These are phyloP conservation scores for Ganoderma lucidum DNA, from an alignment of 1,284 basidiomycete species.

Conservation along the genomic window DNA sequence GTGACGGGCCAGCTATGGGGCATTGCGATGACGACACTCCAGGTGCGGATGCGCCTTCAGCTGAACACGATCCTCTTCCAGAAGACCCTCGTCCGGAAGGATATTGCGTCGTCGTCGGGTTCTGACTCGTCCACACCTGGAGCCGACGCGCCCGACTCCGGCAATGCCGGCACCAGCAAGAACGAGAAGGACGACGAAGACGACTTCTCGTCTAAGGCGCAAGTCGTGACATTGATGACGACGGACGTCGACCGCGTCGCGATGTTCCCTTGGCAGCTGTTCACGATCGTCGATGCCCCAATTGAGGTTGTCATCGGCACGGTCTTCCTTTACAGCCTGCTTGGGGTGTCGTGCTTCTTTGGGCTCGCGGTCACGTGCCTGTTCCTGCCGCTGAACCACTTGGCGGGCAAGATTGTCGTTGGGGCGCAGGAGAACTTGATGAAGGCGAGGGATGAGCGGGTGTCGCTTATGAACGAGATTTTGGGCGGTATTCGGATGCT, in stretches of 20 bases:
- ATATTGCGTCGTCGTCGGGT: slow-evolving; percentile 73
- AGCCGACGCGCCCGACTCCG: slow-evolving; percentile 21
- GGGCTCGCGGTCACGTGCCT: slow-evolving; percentile 86
- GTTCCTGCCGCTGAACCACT: slow-evolving; percentile 90
- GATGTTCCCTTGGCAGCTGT: slow-evolving; percentile 85
- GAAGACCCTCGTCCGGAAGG: slow-evolving; percentile 91
- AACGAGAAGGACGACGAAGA: slow-evolving; percentile 67
- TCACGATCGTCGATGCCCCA: slow-evolving; percentile 81
- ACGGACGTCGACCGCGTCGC: slow-evolving; percentile 91
- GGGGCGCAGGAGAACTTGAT: slow-evolving; percentile 88
- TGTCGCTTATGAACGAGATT: slow-evolving; percentile 92
- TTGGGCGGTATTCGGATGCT: slow-evolving; percentile 9
- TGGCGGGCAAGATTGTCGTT: slow-evolving; percentile 87
- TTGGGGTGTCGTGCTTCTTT: slow-evolving; percentile 83
- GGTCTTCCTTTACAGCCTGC: slow-evolving; percentile 81
- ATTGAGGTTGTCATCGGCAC: slow-evolving; percentile 87
- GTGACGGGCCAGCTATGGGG: slow-evolving; percentile 71
- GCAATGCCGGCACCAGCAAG: slow-evolving; percentile 22
- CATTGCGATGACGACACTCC: slow-evolving; percentile 70
- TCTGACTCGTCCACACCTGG: slow-evolving; percentile 25
- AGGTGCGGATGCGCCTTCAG: slow-evolving; percentile 80
- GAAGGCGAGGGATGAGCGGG: slow-evolving; percentile 91
- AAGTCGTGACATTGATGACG: slow-evolving; percentile 90
- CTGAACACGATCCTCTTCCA: slow-evolving; percentile 88
- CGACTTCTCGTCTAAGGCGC: slow-evolving; percentile 88